Evolutionary conservation across 1,284 basidiomycete genomes (phyloP).

Genomic region (Taiwanofungus camphoratus): DNA sequence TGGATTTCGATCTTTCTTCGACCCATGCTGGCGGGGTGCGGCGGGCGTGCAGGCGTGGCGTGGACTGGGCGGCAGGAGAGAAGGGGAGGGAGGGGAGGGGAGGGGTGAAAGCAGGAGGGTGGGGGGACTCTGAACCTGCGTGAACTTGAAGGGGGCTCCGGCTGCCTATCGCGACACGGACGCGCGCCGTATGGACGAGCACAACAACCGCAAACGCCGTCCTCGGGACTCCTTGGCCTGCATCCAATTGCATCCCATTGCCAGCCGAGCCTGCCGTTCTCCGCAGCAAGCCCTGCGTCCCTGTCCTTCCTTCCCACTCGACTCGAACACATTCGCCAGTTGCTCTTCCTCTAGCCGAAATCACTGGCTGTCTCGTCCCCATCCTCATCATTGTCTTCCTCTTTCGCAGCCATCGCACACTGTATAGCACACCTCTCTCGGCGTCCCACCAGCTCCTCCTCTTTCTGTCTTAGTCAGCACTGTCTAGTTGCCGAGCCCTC

Average conservation of each 20-base stretch:
- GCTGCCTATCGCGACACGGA: slow-evolving; percentile 10
- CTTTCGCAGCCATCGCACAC: no score
- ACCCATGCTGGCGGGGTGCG: slow-evolving; percentile 49
- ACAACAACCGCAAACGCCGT: slow-evolving; percentile 29
- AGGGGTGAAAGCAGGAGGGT: slow-evolving; percentile 16
- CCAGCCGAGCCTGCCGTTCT: slow-evolving; percentile 16
- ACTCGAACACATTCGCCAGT: no score
- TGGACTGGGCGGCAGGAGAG: slow-evolving; percentile 3
- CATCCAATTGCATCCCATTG: slow-evolving; percentile 19
- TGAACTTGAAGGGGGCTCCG: slow-evolving; percentile 15
- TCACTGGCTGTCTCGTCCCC: no score
- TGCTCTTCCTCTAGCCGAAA: no score
- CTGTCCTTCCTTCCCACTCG: no score
- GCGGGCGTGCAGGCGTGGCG: slow-evolving; percentile 9
- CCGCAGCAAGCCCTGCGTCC: slow-evolving; percentile 22
- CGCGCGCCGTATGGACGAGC: slow-evolving; percentile 19
- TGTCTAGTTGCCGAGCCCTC: slow-evolving; percentile 1
- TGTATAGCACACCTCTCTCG: no score
- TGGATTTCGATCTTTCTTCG: slow-evolving; percentile 88
- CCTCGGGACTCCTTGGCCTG: slow-evolving; percentile 24
- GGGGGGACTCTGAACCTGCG: slow-evolving; percentile 8
- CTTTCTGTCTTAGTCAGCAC: slow-evolving; percentile 3
- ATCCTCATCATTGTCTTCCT: no score
- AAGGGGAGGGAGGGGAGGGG: slow-evolving; percentile 12
- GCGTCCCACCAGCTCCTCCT: no score